Conservation (phyloP, 1,284 basidiomycete genomes). For the Melampsora americana region DNA sequence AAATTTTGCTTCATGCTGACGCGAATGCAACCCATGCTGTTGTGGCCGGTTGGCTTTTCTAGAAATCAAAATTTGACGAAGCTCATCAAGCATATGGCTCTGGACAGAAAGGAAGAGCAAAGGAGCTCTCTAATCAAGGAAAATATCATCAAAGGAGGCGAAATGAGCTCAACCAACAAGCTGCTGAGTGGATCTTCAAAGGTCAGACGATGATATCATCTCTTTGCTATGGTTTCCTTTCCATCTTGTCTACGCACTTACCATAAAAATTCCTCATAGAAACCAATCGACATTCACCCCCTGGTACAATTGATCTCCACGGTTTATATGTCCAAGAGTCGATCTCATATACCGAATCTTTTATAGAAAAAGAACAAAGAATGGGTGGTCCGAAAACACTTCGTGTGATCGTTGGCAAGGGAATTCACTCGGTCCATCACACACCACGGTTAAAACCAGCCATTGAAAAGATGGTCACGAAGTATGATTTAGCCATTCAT, state of each 20-base stretch:
- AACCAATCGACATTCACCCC: conserved; percentile 73
- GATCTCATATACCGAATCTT: conserved; percentile 45
- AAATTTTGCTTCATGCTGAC: conserved; percentile 49
- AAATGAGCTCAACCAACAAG: conserved; percentile 77
- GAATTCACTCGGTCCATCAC: conserved; percentile 76
- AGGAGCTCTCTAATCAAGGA: conserved; percentile 76
- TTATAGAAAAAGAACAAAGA: conserved; percentile 1
- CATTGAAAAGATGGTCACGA: conserved; percentile 68
- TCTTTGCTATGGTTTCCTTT: background rate
- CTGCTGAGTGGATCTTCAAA: conserved; percentile 80
- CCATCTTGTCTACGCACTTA: background rate
- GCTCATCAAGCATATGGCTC: conserved; percentile 58
- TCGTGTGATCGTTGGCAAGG: conserved; percentile 63
- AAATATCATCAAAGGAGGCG: conserved; percentile 76
- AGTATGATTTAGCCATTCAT: conserved; percentile 70
- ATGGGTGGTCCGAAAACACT: conserved; percentile 63
- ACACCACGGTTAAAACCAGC: conserved; percentile 89
- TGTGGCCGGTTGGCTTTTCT: conserved; percentile 57
- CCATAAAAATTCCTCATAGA: conserved; percentile 57
- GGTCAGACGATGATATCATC: conserved; percentile 41
- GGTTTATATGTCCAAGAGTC: conserved; percentile 79
- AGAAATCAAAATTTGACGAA: conserved; percentile 55
- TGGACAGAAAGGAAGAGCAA: conserved; percentile 74
- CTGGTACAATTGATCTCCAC: conserved; percentile 77
- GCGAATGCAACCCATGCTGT: conserved; percentile 61